Percentiles rank a stretch among this genome's conserved stretches.
Evolutionary conservation across 768 basidiomycete genomes (phyloP).

Genomic region (Fistulinella prunicolor): DNA sequence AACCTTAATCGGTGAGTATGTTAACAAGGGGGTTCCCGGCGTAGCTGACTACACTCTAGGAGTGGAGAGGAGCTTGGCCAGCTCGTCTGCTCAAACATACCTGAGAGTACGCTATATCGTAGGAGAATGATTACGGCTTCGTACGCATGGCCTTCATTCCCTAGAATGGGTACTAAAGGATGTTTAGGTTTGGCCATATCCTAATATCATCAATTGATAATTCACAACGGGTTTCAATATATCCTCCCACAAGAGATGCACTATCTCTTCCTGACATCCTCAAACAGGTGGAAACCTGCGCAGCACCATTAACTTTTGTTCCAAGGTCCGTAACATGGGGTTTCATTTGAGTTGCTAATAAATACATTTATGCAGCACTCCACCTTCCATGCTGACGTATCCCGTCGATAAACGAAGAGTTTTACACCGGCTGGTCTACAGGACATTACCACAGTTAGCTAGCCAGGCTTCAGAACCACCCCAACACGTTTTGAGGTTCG

Average conservation of each 20-base stretch:
- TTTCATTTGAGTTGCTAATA: background rate
- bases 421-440: slow-evolving; percentile 51
- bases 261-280: slow-evolving; percentile 41
- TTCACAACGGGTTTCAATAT: slow-evolving; percentile 37
- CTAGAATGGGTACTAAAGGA: slow-evolving; percentile 3
- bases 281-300: slow-evolving; percentile 41
- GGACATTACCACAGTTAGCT: slow-evolving; percentile 25
- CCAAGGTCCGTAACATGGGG: slow-evolving; percentile 41
- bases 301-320: slow-evolving; percentile 42
- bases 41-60: slow-evolving; percentile 17
- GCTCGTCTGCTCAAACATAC: slow-evolving; percentile 7
- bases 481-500: slow-evolving; percentile 37
- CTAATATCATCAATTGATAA: slow-evolving; percentile 42
- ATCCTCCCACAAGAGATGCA: slow-evolving; percentile 47
- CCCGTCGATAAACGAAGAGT: slow-evolving; percentile 31
- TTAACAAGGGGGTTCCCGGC: background rate
- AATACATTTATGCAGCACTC: slow-evolving; percentile 34
- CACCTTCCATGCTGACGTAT: slow-evolving; percentile 33
- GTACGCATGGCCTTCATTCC: slow-evolving; percentile 24
- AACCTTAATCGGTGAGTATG: slow-evolving; percentile 37
- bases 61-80: slow-evolving; percentile 12
- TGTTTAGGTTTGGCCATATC: slow-evolving; percentile 56
- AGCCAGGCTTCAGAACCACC: slow-evolving; percentile 6
- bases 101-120: slow-evolving; percentile 1
- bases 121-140: slow-evolving; percentile 37